Percentiles rank a stretch among this genome's conserved stretches.
Conservation (phyloP, 768 basidiomycete genomes). For the Leccinum aurantiacum region DNA sequence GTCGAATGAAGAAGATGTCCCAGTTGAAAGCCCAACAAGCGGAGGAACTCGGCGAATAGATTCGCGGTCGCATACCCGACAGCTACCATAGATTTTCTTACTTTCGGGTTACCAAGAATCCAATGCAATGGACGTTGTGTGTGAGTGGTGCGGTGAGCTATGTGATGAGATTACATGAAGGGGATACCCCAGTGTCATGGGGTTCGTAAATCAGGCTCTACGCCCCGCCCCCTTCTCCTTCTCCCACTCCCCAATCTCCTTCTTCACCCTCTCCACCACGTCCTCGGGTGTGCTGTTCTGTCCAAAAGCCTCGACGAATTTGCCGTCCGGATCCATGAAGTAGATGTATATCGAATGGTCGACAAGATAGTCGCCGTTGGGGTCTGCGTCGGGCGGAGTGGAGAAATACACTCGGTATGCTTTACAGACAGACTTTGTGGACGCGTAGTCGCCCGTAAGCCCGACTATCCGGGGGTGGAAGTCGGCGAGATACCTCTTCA, state of each 20-base stretch:
- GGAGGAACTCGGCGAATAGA: slow-evolving; percentile 38
- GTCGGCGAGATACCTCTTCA: slow-evolving; percentile 69
- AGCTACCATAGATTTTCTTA: slow-evolving; percentile 13
- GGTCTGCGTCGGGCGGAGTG: slow-evolving; percentile 84
- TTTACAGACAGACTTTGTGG: slow-evolving; percentile 87
- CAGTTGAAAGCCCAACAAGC: slow-evolving; percentile 59
- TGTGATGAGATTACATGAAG: slow-evolving; percentile 15
- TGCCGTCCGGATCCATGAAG: slow-evolving; percentile 92
- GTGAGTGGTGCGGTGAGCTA: slow-evolving; percentile 19
- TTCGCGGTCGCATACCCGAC: slow-evolving; percentile 15
- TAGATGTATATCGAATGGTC: slow-evolving; percentile 98
- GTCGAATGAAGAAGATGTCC: slow-evolving; percentile 82
- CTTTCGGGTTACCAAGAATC: not conserved
- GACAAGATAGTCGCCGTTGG: slow-evolving; percentile 93
- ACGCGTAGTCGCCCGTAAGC: slow-evolving; percentile 81
- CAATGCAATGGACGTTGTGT: slow-evolving; percentile 2
- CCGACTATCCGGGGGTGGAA: slow-evolving; percentile 92
- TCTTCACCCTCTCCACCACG: slow-evolving; percentile 60
- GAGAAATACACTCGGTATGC: slow-evolving; percentile 98
- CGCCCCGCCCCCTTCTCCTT: slow-evolving; percentile 29
- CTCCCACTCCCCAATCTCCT: slow-evolving; percentile 47
- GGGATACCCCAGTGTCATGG: slow-evolving; percentile 1
- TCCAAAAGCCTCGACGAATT: slow-evolving; percentile 96
- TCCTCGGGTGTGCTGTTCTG: slow-evolving; percentile 72
- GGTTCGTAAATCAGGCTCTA: slow-evolving; percentile 25